Evolutionary conservation across 75 land plant species (phyloP), one percentile per base, ranked within the genome.

Genomic region (Pinus tabuliformis): DNA sequence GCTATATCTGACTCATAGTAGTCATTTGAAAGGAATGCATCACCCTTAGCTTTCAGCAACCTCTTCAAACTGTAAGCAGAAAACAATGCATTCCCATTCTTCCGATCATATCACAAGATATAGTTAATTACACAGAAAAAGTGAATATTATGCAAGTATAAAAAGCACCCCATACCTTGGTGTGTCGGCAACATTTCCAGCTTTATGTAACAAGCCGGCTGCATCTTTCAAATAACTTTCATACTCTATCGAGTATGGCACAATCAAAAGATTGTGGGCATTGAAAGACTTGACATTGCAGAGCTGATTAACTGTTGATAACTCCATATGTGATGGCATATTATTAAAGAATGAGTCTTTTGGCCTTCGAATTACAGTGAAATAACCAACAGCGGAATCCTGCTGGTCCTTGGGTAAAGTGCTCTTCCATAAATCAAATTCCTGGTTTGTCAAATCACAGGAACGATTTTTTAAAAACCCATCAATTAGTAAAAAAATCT

Each of bases 1-100:
- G 98, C 95, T 59, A 95, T 86, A 77, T 97, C 95, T 28, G 99
- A 97, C 21, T 94, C 93, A 86, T 87, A 94, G 75, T 95, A 97
- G 75, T 97, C 95, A 83, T 97, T 92, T 52, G 95, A 89, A 24
- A 95, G 84, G 78, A 97, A 97, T 62, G 98, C 93, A 81, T 89
- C 85, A 6, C 91, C 99, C 75, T 91, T 97, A 63, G 93, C 77
- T 58, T 89, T 87, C 54, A 97, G 84, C 64, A 92, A 75, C 73
- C 86, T 79, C 90, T 89, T 89, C 90, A 97, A 87, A 78, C 99
- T 96, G 78, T 62, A 61, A 49, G 68, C 20, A 84, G 39, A 65
- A 28, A 21, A 45, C 33, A 73, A 78, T 20, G 37, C 22, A 68
- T 68, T 12, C 21, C 45, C 49, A 42, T 68, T 18, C 54, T 2